A percentile compares a stretch with the other conserved stretches of the same genome.
Conservation (phyloP, 176 grass and related monocot genomes). For the Musa beccarii region DNA sequence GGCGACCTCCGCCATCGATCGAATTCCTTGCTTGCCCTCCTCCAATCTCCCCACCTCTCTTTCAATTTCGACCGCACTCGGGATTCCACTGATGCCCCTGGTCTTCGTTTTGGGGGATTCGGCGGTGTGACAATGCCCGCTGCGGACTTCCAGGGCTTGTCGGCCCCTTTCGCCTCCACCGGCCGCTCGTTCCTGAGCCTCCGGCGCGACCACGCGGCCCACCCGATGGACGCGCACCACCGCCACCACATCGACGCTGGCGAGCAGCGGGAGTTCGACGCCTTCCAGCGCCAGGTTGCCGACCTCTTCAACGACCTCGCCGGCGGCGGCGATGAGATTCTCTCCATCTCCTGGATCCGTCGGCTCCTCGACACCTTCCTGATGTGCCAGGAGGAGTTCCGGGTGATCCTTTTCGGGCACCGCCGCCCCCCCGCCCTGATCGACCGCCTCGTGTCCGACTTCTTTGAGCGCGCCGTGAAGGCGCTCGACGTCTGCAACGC, state of each 20-base stretch:
- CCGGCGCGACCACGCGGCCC: slow-evolving; percentile 40
- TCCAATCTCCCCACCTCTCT: neutral
- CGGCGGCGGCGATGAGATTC: slow-evolving; percentile 17
- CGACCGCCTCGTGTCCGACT: slow-evolving; percentile 42
- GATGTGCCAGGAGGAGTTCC: slow-evolving; percentile 62
- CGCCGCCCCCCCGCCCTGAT: slow-evolving; percentile 18
- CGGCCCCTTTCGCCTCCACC: slow-evolving; percentile 48
- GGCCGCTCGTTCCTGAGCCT: slow-evolving; percentile 58
- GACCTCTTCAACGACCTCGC: slow-evolving; percentile 39
- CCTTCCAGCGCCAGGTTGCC: slow-evolving; percentile 55
- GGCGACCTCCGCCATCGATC: neutral
- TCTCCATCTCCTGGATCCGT: slow-evolving; percentile 63
- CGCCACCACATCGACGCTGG: slow-evolving; percentile 1
- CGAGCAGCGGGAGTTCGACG: slow-evolving; percentile 48
- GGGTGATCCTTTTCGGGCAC: slow-evolving; percentile 30
- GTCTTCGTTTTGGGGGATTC: slow-evolving; percentile 16
- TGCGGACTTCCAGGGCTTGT: slow-evolving; percentile 61
- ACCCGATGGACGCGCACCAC: slow-evolving; percentile 26
- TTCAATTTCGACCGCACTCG: neutral
- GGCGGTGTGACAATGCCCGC: slow-evolving; percentile 61
- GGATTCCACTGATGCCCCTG: neutral
- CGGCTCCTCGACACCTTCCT: slow-evolving; percentile 68
- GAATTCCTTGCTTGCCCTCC: neutral
- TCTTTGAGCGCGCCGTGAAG: slow-evolving; percentile 78
- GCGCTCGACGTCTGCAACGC: slow-evolving; percentile 95